phyloP scores from a whole-genome alignment of 1,284 basidiomycete species.

The Ceratobasidium sp. region DNA sequence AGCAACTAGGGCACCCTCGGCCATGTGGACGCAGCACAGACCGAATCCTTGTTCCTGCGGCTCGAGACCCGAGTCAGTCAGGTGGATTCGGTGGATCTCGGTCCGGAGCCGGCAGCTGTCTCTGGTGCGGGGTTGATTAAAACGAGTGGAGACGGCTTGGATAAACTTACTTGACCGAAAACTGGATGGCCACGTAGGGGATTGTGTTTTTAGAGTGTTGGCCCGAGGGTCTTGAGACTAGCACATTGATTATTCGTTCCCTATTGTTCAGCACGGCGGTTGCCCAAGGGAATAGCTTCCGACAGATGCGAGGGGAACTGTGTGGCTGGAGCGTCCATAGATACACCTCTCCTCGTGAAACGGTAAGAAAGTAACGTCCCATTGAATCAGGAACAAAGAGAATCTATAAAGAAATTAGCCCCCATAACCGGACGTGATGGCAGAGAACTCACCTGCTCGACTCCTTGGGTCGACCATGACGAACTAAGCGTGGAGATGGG shows the following conservation, averaged over 20 bases:
- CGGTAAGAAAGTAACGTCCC: conserved; percentile 31
- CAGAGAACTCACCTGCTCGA: conserved; percentile 25
- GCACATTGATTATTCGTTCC: conserved; percentile 9
- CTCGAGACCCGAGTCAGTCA: background rate
- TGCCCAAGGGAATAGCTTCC: conserved; percentile 6
- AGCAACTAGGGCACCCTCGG: conserved; percentile 36
- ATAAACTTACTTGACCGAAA: background rate
- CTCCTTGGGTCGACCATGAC: background rate
- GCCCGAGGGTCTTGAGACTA: conserved; percentile 13
- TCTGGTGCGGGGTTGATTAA: background rate
- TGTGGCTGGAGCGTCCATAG: conserved; percentile 36
- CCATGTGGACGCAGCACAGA: conserved; percentile 6
- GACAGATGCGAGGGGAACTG: conserved; percentile 17
- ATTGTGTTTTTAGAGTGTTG: background rate
- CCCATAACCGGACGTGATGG: background rate
- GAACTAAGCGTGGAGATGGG: background rate
- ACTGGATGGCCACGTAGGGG: conserved; percentile 25
- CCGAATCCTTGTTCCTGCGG: background rate
- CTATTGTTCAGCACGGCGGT: background rate
- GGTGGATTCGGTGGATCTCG: conserved; percentile 30
- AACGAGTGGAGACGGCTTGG: too few species aligned
- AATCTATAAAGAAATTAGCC: background rate
- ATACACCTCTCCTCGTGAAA: background rate
- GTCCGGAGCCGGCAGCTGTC: conserved; percentile 32
- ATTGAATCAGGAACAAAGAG: conserved; percentile 32